A percentile compares a stretch with the other conserved stretches of the same genome.
phyloP scores from a whole-genome alignment of 2,329 filamentous ascomycete species.

The Colletotrichum gigasporum region DNA sequence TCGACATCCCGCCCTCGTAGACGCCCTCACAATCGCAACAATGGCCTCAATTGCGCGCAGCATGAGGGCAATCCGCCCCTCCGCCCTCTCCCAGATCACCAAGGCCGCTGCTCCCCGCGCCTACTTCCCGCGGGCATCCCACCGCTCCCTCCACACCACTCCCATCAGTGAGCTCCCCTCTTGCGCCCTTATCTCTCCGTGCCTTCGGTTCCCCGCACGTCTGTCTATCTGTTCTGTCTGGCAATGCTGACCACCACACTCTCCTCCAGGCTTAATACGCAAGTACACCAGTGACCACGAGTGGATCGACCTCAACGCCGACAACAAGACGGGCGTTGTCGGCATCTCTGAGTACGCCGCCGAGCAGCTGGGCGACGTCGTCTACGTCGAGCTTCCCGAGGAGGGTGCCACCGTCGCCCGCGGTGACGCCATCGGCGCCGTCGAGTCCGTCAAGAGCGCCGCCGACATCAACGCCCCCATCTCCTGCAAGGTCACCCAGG shows the following conservation, averaged over 20 bases:
- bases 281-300: slow-evolving; percentile 98
- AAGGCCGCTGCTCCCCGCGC: slow-evolving; percentile 43
- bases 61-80: slow-evolving; percentile 59
- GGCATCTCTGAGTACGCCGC: slow-evolving; percentile 95
- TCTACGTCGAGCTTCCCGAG: slow-evolving; percentile 93
- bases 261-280: slow-evolving; percentile 68
- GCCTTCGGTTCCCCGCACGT: slow-evolving; percentile 4
- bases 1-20: no score
- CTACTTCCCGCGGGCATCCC: slow-evolving; percentile 53
- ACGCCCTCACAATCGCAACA: slow-evolving; percentile 37
- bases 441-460: slow-evolving; percentile 99
- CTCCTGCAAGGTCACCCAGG: slow-evolving; percentile 76
- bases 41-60: slow-evolving; percentile 72
- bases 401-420: slow-evolving; percentile 72
- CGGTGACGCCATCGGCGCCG: slow-evolving; percentile 89
- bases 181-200: slow-evolving; percentile 4
- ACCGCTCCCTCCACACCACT: slow-evolving; percentile 50
- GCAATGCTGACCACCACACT: no score
- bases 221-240: no score
- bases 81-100: slow-evolving; percentile 51
- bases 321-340: slow-evolving; percentile 81
- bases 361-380: slow-evolving; percentile 91
- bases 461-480: slow-evolving; percentile 95
- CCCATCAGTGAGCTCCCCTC: slow-evolving; percentile 44
- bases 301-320: slow-evolving; percentile 90